phyloP scores from a whole-genome alignment of 257 asterid species.

The Voacanga thouarsii region DNA sequence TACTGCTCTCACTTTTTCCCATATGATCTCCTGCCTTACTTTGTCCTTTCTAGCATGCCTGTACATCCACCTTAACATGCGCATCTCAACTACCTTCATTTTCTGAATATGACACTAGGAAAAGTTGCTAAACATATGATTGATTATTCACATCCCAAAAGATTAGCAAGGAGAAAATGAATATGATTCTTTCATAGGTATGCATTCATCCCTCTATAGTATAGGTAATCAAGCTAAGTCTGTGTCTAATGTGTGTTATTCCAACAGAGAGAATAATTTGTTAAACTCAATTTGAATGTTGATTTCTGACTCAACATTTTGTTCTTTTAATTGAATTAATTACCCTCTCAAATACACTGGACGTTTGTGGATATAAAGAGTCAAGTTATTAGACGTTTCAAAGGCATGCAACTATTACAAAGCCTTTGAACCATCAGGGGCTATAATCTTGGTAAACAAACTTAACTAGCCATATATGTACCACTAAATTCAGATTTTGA shows the following conservation, averaged over 20 bases:
- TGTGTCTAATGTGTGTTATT: not conserved
- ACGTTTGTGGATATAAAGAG: not conserved
- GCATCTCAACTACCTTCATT: too few species aligned
- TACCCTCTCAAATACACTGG: not conserved
- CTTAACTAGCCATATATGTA: not conserved
- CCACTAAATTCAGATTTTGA: not conserved
- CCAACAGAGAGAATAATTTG: not conserved
- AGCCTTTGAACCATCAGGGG: not conserved
- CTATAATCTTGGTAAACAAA: not conserved
- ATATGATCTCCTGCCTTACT: too few species aligned
- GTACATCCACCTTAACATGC: too few species aligned
- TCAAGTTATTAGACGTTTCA: not conserved
- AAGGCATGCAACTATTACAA: not conserved
- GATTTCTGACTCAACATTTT: not conserved
- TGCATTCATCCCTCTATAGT: not conserved
- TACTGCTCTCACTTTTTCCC: too few species aligned
- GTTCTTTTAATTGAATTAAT: not conserved
- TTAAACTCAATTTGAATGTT: not conserved
- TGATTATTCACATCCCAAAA: slow-evolving; percentile 5
- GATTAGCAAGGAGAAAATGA: slow-evolving; percentile 4
- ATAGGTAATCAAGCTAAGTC: not conserved
- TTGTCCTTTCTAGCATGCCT: too few species aligned
- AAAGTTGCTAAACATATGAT: not conserved
- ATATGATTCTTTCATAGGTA: not conserved
- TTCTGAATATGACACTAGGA: not conserved